Base-by-base conservation (phyloP, 768 basidiomycete genomes). In the Gymnopilus junonius region DNA sequence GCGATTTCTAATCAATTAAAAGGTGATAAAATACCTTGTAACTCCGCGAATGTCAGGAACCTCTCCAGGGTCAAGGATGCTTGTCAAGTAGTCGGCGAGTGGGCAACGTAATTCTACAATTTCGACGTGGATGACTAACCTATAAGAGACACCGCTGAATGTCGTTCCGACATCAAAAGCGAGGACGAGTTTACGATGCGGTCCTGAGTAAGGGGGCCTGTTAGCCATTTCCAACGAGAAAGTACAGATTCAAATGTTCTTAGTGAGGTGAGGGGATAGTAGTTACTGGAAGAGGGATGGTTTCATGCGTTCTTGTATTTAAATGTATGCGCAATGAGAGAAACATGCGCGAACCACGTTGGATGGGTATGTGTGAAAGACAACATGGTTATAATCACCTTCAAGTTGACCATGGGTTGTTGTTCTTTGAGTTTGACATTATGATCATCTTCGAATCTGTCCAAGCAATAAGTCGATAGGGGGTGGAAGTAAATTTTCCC, bases 21-120 rank as follows among this genome's bases (percentile, higher is more conserved):
- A 42, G 14, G 46, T 45, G 21, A n/a, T n/a, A 37, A 20, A 66
- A 32, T 63, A 75, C 73, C 68, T 69, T 27, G 69, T 71, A 20
- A 72, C 72, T 23, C 69, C 70, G 27, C 63, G 60, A 57, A 73
- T 72, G 40, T 70, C 71, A 56, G 74, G 73, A 17, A 70, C 67
- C 43, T 69, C 53, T 21, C 69, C 70, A 34, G 70, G 71, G 63
- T 72, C 69, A 14, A 75, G 62, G 34, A 75, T 69, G 43, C 74
- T 75, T 27, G 17, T 6, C 10, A 23, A 51, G 32, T 51, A 25
- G 7, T 53, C 34, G 64, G 39, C 21, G n/a, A n/a, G n/a, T n/a
- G n/a, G n/a, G n/a, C n/a, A n/a, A n/a, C n/a, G n/a, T n/a, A n/a
- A n/a, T n/a, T n/a, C n/a, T n/a, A n/a, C n/a, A n/a, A n/a, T n/a